Evolutionary conservation across 1,284 basidiomycete genomes (phyloP).

Genomic region (Ceratobasidium papillatum): DNA sequence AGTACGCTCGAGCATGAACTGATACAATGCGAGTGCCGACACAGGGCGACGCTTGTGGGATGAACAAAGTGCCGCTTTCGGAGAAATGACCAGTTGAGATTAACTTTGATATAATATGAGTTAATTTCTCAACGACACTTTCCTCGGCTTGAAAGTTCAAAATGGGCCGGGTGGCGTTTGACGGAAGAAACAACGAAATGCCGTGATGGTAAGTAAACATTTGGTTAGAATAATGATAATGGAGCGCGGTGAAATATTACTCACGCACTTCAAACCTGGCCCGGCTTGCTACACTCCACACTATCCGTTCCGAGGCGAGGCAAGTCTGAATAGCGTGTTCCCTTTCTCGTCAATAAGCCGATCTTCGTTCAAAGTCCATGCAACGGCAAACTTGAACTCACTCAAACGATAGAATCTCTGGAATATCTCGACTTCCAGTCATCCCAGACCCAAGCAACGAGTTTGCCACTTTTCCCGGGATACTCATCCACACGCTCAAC

Average conservation of each 20-base stretch:
- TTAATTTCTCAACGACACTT: slow-evolving; percentile 52
- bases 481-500: slow-evolving; percentile 64
- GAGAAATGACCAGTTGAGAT: slow-evolving; percentile 73
- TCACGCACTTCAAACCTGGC: neutral
- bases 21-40: slow-evolving; percentile 43
- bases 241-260: neutral
- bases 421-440: slow-evolving; percentile 50
- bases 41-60: slow-evolving; percentile 73
- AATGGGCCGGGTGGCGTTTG: slow-evolving; percentile 48
- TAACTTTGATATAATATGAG: slow-evolving; percentile 56
- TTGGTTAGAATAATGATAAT: neutral
- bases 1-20: slow-evolving; percentile 60
- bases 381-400: slow-evolving; percentile 51
- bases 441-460: slow-evolving; percentile 54
- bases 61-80: slow-evolving; percentile 55
- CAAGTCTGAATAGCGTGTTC: slow-evolving; percentile 47
- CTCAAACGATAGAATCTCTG: slow-evolving; percentile 48
- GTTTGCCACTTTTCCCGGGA: slow-evolving; percentile 77
- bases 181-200: slow-evolving; percentile 8
- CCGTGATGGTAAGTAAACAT: neutral
- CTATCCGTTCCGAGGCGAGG: slow-evolving; percentile 10
- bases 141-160: slow-evolving; percentile 50
- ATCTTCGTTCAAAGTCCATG: slow-evolving; percentile 60
- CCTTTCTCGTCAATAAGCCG: slow-evolving; percentile 52
- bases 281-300: neutral